Conservation (phyloP, 1,139 yeast species). For the Arxiozyma slooffiae region DNA sequence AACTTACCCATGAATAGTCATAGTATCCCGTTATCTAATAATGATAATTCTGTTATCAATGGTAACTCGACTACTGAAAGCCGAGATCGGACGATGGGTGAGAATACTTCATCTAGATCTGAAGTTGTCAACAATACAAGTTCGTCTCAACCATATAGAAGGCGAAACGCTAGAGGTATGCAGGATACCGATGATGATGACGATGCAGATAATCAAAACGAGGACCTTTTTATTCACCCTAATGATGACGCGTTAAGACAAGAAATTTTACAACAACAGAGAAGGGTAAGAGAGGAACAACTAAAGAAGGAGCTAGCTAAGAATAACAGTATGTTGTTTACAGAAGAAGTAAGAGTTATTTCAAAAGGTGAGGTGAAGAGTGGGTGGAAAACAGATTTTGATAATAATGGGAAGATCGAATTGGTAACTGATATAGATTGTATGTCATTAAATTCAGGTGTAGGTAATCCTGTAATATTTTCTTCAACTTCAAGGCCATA, state of each 20-base stretch:
- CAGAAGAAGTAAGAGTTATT: conserved; percentile 65
- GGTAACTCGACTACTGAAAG: neutral
- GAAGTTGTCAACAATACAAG: neutral
- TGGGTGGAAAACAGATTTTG: conserved; percentile 93
- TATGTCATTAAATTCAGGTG: conserved; percentile 49
- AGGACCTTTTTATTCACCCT: conserved; percentile 30
- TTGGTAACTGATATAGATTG: conserved; percentile 60
- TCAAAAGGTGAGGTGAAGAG: conserved; percentile 70
- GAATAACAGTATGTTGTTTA: conserved; percentile 38
- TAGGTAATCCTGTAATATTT: conserved; percentile 32
- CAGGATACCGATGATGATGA: conserved; percentile 18
- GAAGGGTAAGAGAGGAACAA: conserved; percentile 28
- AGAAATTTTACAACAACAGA: conserved; percentile 26
- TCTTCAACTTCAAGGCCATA: conserved; percentile 28
- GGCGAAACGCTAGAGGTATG: conserved; percentile 3
- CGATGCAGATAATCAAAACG: conserved; percentile 14
- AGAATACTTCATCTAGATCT: too few relatives aligned
- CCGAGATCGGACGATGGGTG: neutral
- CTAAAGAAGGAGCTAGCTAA: conserved; percentile 24
- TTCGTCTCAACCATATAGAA: conserved; percentile 3
- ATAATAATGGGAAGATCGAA: conserved; percentile 66
- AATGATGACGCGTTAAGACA: conserved; percentile 36
- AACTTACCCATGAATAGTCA: conserved; percentile 14
- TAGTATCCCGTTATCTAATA: conserved; percentile 1
- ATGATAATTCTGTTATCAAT: neutral